Percentiles rank a stretch among this genome's conserved stretches.
phyloP scores from a whole-genome alignment of 176 grass and related monocot genomes.

The Eleusine indica region DNA sequence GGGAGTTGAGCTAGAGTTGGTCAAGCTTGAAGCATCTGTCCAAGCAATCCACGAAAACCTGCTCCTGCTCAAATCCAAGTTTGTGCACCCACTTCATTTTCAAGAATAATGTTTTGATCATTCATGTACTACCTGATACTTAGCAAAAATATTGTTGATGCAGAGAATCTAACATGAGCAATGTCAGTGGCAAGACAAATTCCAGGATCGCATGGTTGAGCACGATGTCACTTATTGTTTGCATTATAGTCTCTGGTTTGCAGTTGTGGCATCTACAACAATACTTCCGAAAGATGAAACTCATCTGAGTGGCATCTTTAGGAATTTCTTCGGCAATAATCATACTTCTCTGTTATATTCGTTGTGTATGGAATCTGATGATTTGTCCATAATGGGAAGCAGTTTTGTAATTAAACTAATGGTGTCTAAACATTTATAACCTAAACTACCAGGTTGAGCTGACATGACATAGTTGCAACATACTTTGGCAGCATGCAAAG shows the following conservation, averaged over 20 bases:
- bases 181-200: slow-evolving; percentile 70
- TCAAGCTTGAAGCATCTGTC: slow-evolving; percentile 68
- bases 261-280: slow-evolving; percentile 60
- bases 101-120: background rate
- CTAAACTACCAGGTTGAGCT: slow-evolving; percentile 30
- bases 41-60: slow-evolving; percentile 66
- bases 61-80: slow-evolving; percentile 64
- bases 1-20: slow-evolving; percentile 79
- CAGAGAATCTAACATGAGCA: slow-evolving; percentile 71
- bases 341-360: slow-evolving; percentile 1
- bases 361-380: slow-evolving; percentile 7
- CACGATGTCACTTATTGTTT: slow-evolving; percentile 64
- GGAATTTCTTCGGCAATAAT: slow-evolving; percentile 20
- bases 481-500: slow-evolving; percentile 30
- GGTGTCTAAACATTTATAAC: slow-evolving; percentile 1
- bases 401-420: slow-evolving; percentile 37
- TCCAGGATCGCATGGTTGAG: slow-evolving; percentile 64
- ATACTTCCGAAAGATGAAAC: slow-evolving; percentile 85
- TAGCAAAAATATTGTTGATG: slow-evolving; percentile 17
- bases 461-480: slow-evolving; percentile 24
- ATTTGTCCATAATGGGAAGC: background rate
- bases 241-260: slow-evolving; percentile 59
- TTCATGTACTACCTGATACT: slow-evolving; percentile 9
- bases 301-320: slow-evolving; percentile 51
- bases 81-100: slow-evolving; percentile 29